Percentiles rank a stretch among this genome's conserved stretches.
phyloP scores from a whole-genome alignment of 164 flowering plant genomes.

The Amborella trichopoda region DNA sequence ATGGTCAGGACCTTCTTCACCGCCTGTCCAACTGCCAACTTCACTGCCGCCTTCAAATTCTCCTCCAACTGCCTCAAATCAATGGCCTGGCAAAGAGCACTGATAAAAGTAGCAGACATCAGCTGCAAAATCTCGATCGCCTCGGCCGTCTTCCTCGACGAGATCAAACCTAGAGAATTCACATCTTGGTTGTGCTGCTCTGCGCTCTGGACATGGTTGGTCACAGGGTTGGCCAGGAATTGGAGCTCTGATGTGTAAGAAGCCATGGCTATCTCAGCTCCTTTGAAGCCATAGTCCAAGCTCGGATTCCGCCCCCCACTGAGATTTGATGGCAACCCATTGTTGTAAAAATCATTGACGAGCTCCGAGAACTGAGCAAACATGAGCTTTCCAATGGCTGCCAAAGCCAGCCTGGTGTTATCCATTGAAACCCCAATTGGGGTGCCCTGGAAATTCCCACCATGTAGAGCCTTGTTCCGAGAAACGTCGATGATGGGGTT shows the following conservation, averaged over 20 bases:
- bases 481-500: conserved; percentile 56
- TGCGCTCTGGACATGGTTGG: conserved; percentile 58
- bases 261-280: conserved; percentile 56
- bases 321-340: conserved; percentile 53
- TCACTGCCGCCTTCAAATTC: conserved; percentile 35
- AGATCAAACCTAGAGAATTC: conserved; percentile 52
- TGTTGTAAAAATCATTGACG: conserved; percentile 54
- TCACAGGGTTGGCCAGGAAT: conserved; percentile 53
- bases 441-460: conserved; percentile 65
- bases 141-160: conserved; percentile 47
- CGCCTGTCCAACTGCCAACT: conserved; percentile 40
- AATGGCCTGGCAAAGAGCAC: conserved; percentile 49
- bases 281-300: conserved; percentile 55
- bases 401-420: conserved; percentile 44
- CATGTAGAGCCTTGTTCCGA: conserved; percentile 49
- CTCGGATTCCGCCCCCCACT: conserved; percentile 59
- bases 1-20: conserved; percentile 34
- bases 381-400: conserved; percentile 52
- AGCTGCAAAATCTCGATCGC: conserved; percentile 48
- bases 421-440: conserved; percentile 73
- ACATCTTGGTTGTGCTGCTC: conserved; percentile 69
- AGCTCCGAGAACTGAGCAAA: conserved; percentile 64
- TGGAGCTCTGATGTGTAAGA: conserved; percentile 57
- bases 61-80: conserved; percentile 60
- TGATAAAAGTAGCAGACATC: conserved; percentile 43